These are phyloP conservation scores for Flaveria sonorensis DNA, from an alignment of 129 eudicot species.

Conservation along the genomic window DNA sequence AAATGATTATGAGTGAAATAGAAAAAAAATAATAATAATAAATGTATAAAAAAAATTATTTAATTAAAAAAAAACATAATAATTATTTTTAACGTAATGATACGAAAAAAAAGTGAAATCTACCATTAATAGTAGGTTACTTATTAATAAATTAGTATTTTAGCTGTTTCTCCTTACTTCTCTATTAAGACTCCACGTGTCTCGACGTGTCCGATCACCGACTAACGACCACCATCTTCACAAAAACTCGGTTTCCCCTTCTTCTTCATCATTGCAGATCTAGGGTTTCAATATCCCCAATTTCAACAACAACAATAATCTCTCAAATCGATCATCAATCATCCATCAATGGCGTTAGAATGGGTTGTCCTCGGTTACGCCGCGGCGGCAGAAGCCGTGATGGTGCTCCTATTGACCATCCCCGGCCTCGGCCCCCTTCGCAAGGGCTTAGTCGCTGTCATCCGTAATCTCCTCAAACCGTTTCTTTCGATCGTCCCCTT, in stretches of 20 bases:
- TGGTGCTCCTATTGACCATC: constrained; percentile 72
- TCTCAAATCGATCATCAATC: not conserved
- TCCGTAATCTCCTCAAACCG: constrained; percentile 68
- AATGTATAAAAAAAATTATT: too few relatives aligned
- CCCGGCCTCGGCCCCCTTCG: constrained; percentile 72
- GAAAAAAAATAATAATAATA: too few relatives aligned
- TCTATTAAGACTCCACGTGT: constrained; percentile 30
- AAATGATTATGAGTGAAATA: too few relatives aligned
- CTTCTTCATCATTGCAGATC: constrained; percentile 28
- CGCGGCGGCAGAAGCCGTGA: constrained; percentile 72
- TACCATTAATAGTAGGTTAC: not conserved
- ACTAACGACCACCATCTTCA: constrained; percentile 19
- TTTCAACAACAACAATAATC: too few relatives aligned
- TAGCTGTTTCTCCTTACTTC: constrained; percentile 26
- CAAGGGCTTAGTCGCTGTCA: constrained; percentile 60
- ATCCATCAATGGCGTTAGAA: constrained; percentile 62
- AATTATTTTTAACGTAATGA: too few relatives aligned
- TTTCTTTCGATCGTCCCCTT: constrained; percentile 76
- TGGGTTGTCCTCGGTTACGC: constrained; percentile 85
- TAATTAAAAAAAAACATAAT: too few relatives aligned
- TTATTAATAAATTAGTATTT: not conserved
- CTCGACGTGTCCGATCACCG: constrained; percentile 35
- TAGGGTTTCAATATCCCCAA: constrained; percentile 25
- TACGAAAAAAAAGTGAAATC: too few relatives aligned
- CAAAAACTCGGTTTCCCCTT: constrained; percentile 19